Conservation (phyloP, 345 rosid species). For the Clarkia xantiana region DNA sequence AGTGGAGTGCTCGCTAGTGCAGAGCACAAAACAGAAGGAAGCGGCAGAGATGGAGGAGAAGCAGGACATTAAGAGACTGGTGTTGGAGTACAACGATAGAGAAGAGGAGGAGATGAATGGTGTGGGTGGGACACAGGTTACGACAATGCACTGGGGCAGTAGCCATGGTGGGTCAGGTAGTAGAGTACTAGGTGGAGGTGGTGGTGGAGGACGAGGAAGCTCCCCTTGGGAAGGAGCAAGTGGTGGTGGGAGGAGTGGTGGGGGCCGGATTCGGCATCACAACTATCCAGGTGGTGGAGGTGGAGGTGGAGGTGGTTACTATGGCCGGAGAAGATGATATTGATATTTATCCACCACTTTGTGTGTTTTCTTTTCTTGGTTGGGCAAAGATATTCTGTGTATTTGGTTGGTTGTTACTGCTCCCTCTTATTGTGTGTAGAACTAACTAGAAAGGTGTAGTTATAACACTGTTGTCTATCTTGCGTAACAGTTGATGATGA, state of each 20-base stretch:
- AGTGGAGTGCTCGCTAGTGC: constrained; percentile 65
- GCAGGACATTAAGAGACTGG: constrained; percentile 92
- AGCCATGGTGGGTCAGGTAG: constrained; percentile 27
- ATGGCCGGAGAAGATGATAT: constrained; percentile 50
- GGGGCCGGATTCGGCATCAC: constrained; percentile 52
- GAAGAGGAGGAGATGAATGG: constrained; percentile 89
- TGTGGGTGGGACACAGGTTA: constrained; percentile 35
- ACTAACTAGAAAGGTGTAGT: too few species aligned
- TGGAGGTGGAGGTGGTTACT: constrained; percentile 59
- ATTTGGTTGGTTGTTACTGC: too few species aligned
- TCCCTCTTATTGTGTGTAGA: too few species aligned
- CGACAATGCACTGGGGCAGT: constrained; percentile 48
- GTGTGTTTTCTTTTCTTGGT: too few species aligned
- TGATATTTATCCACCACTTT: too few species aligned
- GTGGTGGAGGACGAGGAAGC: constrained; percentile 22
- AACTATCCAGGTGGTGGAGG: constrained; percentile 59
- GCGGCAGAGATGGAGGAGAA: constrained; percentile 96
- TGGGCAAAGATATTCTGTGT: too few species aligned
- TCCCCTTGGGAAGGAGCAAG: constrained; percentile 31
- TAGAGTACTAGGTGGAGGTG: constrained; percentile 31
- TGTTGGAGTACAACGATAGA: constrained; percentile 86
- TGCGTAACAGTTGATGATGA: too few species aligned
- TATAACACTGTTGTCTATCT: too few species aligned
- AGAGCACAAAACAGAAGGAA: constrained; percentile 96
- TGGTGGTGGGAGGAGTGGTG: constrained; percentile 41